Evolutionary conservation across 2,329 filamentous ascomycete genomes (phyloP), one percentile per base, ranked within the genome.

Genomic region (Colletotrichum filicis): DNA sequence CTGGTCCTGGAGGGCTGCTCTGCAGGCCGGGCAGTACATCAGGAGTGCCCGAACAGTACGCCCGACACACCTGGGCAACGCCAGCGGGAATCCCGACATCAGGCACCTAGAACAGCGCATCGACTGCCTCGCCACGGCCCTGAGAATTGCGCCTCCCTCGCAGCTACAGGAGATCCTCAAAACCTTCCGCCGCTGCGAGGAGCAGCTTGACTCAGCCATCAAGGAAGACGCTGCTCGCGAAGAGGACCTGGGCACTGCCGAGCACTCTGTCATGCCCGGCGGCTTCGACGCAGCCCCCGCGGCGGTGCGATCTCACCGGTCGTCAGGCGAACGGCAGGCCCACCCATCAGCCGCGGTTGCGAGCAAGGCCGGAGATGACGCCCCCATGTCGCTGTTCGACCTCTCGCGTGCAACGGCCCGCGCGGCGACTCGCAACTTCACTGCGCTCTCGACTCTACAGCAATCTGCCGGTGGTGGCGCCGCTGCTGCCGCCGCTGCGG

Each of bases 41-140:
- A 88, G 89, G 22, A 90, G 87, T 14, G 78, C 84, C 19, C 82
- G 82, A 42, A 91, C 90, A 0, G 77, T 87, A 26, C 87, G 85
- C 30, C 89, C 90, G 5, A 91, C 89, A 2, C 90, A 92, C 77
- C 82, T 92, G 26, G 87, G 91, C 57, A 91, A 90, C 37, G 85
- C 88, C 19, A 90, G 85, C 78, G 87, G 88, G 76, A 88, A 92
- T 81, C 83, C 86, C 30, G 85, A 91, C 71, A 89, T 97, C 65
- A 89, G 93, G 35, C 91, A 94, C 76, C 85, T 97, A 1, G 93
- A 96, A 77, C 94, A 96, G 79, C 90, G 94, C 26, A 94, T 95
- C 79, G 94, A 96, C 77, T 93, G 95, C 49, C 85, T 97, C 2
- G 91, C 93, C 1, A 91, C 93, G 14, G 93, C 94, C 1, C 86